These are phyloP conservation scores for Schoenoplectus triqueter DNA, from an alignment of 202 grass and related monocot species.

Conservation along the genomic window DNA sequence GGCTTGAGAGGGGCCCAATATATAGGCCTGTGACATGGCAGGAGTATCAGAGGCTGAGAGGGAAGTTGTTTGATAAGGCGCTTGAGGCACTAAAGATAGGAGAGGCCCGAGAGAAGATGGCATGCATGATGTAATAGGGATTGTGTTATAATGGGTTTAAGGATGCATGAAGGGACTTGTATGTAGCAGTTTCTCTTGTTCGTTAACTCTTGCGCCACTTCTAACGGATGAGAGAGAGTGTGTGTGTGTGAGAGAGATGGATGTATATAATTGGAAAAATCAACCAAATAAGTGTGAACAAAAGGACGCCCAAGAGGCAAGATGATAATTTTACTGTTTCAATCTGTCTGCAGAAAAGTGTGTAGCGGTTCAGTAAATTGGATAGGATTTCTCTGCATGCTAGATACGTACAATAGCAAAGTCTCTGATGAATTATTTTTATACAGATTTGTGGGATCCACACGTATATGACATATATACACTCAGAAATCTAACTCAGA, in stretches of 20 bases:
- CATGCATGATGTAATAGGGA: background rate
- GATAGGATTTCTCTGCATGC: background rate
- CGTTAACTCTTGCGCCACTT: constrained; percentile 30
- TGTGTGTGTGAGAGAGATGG: background rate
- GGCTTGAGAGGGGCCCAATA: constrained; percentile 8
- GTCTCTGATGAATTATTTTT: background rate
- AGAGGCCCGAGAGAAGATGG: background rate
- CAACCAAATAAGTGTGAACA: constrained; percentile 24
- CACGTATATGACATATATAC: background rate
- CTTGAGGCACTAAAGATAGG: constrained; percentile 37
- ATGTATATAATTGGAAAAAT: background rate
- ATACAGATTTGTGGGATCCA: background rate
- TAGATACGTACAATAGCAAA: background rate
- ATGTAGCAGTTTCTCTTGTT: constrained; percentile 40
- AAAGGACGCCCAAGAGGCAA: background rate
- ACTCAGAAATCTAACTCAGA: background rate
- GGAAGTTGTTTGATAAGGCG: constrained; percentile 30
- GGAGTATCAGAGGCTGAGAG: constrained; percentile 50
- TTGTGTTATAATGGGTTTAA: constrained; percentile 35
- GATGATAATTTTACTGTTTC: constrained; percentile 16
- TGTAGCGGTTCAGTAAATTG: too few species aligned
- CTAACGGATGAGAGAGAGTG: background rate
- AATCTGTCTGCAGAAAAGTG: background rate
- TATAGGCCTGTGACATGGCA: constrained; percentile 67
- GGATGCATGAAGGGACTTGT: constrained; percentile 41